These are phyloP conservation scores for Phialophora tarda DNA, from an alignment of 2,329 filamentous ascomycete species.

Conservation along the genomic window DNA sequence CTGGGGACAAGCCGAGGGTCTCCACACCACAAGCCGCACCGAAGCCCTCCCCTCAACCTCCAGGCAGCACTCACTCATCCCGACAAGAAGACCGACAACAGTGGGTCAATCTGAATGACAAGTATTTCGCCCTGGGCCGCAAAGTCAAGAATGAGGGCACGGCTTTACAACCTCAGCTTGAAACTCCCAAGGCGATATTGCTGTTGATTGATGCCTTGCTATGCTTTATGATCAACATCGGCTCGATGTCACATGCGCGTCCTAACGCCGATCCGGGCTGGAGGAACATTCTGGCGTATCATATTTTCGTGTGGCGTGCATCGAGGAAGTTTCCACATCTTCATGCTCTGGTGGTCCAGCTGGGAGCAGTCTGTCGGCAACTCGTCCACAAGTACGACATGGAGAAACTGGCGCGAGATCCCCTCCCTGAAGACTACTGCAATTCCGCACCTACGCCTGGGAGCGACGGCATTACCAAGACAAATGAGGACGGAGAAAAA, in stretches of 20 bases:
- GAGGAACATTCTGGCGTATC: slow-evolving; percentile 55
- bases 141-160: slow-evolving; percentile 54
- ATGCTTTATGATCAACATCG: slow-evolving; percentile 56
- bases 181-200: slow-evolving; percentile 37
- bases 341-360: slow-evolving; percentile 51
- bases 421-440: slow-evolving; percentile 49
- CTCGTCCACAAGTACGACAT: slow-evolving; percentile 53
- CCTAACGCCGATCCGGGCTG: slow-evolving; percentile 49
- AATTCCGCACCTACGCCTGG: slow-evolving; percentile 50
- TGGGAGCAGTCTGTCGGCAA: slow-evolving; percentile 56
- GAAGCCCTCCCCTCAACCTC: slow-evolving; percentile 36
- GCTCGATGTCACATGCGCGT: slow-evolving; percentile 50
- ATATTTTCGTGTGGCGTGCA: slow-evolving; percentile 51
- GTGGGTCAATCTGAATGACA: slow-evolving; percentile 53
- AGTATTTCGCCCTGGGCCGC: slow-evolving; percentile 51
- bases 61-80: slow-evolving; percentile 36
- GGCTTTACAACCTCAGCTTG: slow-evolving; percentile 26
- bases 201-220: slow-evolving; percentile 51
- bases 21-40: slow-evolving; percentile 39
- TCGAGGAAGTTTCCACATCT: slow-evolving; percentile 49
- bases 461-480: slow-evolving; percentile 50
- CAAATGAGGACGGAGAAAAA: slow-evolving; percentile 43
- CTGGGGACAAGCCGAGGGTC: slow-evolving; percentile 39
- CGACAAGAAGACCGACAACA: slow-evolving; percentile 46
- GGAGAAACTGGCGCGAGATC: slow-evolving; percentile 50